Evolutionary conservation across 306 rosid genomes (phyloP).

Genomic region (Glycine tomentella): DNA sequence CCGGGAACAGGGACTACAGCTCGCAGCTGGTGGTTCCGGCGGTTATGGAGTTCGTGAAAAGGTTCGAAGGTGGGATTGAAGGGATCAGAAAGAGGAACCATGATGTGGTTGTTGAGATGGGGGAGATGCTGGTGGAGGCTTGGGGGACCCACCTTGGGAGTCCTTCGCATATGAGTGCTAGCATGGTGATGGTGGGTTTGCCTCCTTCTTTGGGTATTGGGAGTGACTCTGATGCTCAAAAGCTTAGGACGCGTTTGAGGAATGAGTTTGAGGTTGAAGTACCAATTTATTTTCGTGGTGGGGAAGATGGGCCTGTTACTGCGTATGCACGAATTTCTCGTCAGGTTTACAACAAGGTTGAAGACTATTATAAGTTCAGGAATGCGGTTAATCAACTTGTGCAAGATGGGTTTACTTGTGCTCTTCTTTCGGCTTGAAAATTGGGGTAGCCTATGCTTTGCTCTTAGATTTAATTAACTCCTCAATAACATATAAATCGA

Average conservation of each 20-base stretch:
- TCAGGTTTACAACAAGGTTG: slow-evolving; percentile 78
- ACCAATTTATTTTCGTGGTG: slow-evolving; percentile 70
- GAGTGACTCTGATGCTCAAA: slow-evolving; percentile 60
- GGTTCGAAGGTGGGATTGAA: slow-evolving; percentile 82
- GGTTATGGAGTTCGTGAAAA: slow-evolving; percentile 65
- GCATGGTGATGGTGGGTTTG: slow-evolving; percentile 84
- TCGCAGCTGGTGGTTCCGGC: slow-evolving; percentile 81
- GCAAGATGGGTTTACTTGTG: slow-evolving; percentile 61
- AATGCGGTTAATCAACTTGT: slow-evolving; percentile 71
- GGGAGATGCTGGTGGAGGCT: slow-evolving; percentile 66
- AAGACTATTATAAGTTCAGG: slow-evolving; percentile 72
- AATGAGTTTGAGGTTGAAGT: slow-evolving; percentile 74
- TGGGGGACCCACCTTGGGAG: slow-evolving; percentile 82
- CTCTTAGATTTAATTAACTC: background rate
- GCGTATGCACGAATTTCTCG: slow-evolving; percentile 86
- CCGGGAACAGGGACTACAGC: slow-evolving; percentile 88
- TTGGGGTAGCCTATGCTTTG: background rate
- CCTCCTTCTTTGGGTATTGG: slow-evolving; percentile 70
- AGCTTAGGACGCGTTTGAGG: slow-evolving; percentile 66
- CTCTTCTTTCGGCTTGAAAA: slow-evolving; percentile 59
- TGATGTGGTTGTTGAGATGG: slow-evolving; percentile 77
- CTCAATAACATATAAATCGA: background rate
- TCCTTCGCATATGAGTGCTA: slow-evolving; percentile 80
- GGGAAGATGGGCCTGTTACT: slow-evolving; percentile 56
- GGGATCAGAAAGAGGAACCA: slow-evolving; percentile 84